Percentiles rank a stretch among this genome's conserved stretches.
Conservation (phyloP, 192 early-diverging fungal genomes). For the Chytriomyces hyalinus region DNA sequence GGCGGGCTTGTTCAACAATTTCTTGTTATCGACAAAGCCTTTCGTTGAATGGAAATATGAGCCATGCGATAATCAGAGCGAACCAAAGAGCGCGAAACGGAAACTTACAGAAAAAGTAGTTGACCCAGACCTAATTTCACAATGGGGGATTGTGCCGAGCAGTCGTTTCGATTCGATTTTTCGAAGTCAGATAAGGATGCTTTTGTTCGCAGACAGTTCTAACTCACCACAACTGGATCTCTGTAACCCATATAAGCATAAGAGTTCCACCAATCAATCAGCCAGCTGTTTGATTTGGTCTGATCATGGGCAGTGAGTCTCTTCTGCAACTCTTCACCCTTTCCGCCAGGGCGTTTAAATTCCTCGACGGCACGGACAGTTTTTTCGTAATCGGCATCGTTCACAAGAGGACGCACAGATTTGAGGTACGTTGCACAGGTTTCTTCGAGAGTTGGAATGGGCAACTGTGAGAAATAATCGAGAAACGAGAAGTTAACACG, state of each 20-base stretch:
- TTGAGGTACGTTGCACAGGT: conserved; percentile 81
- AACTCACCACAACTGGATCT: conserved; percentile 90
- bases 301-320: conserved; percentile 77
- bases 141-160: no score
- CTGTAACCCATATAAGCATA: conserved; percentile 77
- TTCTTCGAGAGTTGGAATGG: conserved; percentile 81
- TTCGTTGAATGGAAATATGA: neutral
- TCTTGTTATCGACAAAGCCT: conserved; percentile 85
- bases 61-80: neutral
- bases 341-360: conserved; percentile 76
- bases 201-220: neutral
- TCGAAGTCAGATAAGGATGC: neutral
- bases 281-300: conserved; percentile 80
- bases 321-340: conserved; percentile 81
- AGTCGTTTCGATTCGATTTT: no score
- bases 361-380: conserved; percentile 73
- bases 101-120: conserved; percentile 82
- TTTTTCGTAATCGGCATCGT: conserved; percentile 68
- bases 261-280: conserved; percentile 99
- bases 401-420: conserved; percentile 74
- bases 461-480: conserved; percentile 56
- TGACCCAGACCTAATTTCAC: conserved; percentile 61
- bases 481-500: neutral
- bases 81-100: neutral
- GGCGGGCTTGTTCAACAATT: conserved; percentile 72